Base-by-base conservation (phyloP, 345 rosid species). In the Arabis alpina region DNA sequence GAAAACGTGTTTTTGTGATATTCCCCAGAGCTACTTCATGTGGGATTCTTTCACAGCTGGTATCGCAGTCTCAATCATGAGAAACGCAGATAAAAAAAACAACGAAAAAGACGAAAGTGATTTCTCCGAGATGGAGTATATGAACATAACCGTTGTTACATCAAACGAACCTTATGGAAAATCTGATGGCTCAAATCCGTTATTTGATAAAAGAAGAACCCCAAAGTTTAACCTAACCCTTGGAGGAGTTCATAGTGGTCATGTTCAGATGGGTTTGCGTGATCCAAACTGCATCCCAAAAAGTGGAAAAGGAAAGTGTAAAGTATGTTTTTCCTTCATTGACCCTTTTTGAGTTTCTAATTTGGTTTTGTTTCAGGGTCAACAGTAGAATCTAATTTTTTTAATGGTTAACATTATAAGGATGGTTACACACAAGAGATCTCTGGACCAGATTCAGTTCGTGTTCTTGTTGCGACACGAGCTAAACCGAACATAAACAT, bases 31-130 rank as follows among this genome's bases (percentile, higher is more conserved):
- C 80, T 88, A 80, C 71, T 91, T 80, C 85, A 90, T 93, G 98
- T 93, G 98, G 98, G 97, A 91, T 53, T 88, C 98, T 11, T 93
- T 93, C 54, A 77, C 86, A 44, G 77, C 88, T 4, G 96, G 97
- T 41, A 91, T 93, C 5, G 98, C 94, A 9, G 83, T 83, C 54
- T 91, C 98, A 37, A 84, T 75, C 53, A 88, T 93, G 92, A 72
- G 77, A 3, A 86, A 82, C 43, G 71, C 72, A 24, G 54, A 45
- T 24, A 80, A 68, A 6, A 60, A 67, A 27, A n/a, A n/a, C n/a
- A n/a, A n/a, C n/a, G n/a, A n/a, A n/a, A 61, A 63, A 39, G 80
- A 85, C 28, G 87, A 86, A 76, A 91, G 89, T 48, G 91, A 93
- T 54, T 91, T 87, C 62, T 88, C 96, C 0, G 94, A 82, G 74